Evolutionary conservation across 2,329 filamentous ascomycete genomes (phyloP).

Genomic region (Arthrocladium fulminans): DNA sequence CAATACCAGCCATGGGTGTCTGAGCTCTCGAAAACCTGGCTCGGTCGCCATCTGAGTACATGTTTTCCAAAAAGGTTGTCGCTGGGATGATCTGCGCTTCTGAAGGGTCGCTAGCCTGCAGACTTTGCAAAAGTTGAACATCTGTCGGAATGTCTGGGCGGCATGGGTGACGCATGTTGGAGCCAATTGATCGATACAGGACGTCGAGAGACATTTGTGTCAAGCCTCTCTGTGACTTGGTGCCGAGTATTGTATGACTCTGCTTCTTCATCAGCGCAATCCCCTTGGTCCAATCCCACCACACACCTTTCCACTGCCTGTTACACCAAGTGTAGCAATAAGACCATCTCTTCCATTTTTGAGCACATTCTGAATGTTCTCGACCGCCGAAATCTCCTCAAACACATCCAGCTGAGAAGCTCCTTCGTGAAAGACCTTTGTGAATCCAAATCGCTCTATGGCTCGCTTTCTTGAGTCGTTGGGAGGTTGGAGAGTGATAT

Average conservation of each 20-base stretch:
- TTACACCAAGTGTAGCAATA: conserved; percentile 84
- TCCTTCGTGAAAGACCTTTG: conserved; percentile 81
- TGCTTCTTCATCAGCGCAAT: conserved; percentile 30
- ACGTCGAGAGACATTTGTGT: conserved; percentile 88
- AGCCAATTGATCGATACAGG: conserved; percentile 71
- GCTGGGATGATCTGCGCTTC: conserved; percentile 71
- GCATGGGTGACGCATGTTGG: conserved; percentile 57
- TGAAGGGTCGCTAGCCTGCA: conserved; percentile 67
- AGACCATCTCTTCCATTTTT: conserved; percentile 79
- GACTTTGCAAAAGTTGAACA: conserved; percentile 59
- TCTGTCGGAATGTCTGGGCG: conserved; percentile 39
- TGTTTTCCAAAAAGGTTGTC: conserved; percentile 65
- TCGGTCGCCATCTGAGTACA: conserved; percentile 57
- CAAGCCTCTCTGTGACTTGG: conserved; percentile 73
- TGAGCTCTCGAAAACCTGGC: conserved; percentile 56
- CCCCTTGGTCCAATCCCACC: conserved; percentile 2
- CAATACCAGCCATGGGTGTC: conserved; percentile 60
- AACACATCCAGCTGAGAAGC: conserved; percentile 81
- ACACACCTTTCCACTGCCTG: conserved; percentile 87
- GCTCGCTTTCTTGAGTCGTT: conserved; percentile 75
- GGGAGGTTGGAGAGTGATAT: conserved; percentile 70
- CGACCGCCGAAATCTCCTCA: conserved; percentile 53
- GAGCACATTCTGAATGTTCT: conserved; percentile 64
- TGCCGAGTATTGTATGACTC: conserved; percentile 94
- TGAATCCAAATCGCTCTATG: conserved; percentile 90